Conservation (phyloP, 257 asterid genomes). For the Solanum chilense region DNA sequence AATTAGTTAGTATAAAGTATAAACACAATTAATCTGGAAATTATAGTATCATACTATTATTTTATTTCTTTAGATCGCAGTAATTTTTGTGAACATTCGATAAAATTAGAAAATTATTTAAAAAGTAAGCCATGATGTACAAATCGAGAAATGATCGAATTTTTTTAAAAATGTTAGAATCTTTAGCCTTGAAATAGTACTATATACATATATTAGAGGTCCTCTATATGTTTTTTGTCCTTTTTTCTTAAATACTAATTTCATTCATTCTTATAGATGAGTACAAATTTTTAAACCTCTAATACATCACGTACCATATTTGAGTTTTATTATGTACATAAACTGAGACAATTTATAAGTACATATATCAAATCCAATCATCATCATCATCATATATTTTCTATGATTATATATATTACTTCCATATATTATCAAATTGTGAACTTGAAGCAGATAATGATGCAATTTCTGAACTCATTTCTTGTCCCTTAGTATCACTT, state of each 20-base stretch:
- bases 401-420: slow-evolving; percentile 10
- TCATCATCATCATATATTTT: neutral
- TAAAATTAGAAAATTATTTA: neutral
- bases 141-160: neutral
- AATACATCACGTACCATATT: neutral
- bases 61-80: neutral
- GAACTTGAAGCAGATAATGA: slow-evolving; percentile 19
- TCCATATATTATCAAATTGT: slow-evolving; percentile 35
- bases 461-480: slow-evolving; percentile 20
- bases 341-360: neutral
- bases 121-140: too few relatives aligned
- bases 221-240: neutral
- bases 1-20: neutral
- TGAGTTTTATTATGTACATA: slow-evolving; percentile 26
- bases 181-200: neutral
- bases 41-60: neutral
- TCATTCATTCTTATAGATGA: neutral
- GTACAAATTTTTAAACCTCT: neutral
- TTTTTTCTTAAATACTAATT: neutral
- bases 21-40: neutral
- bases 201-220: neutral
- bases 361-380: neutral
- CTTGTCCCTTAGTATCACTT: slow-evolving; percentile 12
- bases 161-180: neutral
- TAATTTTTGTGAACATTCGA: neutral